Evolutionary conservation across 495 filamentous ascomycete species (phyloP).

Genomic region (Talaromyces adpressus): DNA sequence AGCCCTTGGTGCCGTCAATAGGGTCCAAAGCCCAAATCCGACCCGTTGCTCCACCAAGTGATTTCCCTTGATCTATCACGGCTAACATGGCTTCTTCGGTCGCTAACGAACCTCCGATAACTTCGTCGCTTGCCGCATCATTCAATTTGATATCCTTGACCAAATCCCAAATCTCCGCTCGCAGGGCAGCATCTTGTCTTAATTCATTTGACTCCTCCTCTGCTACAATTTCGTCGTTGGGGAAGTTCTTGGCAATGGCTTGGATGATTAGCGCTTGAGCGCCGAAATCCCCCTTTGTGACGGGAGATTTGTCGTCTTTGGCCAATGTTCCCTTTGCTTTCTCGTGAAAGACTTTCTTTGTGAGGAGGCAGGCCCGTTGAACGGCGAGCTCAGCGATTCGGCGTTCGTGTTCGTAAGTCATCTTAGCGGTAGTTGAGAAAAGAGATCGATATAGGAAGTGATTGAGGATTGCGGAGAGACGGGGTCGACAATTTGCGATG

Average conservation of each 20-base stretch:
- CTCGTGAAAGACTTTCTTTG: slow-evolving; percentile 87
- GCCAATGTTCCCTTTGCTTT: slow-evolving; percentile 87
- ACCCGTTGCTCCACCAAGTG: slow-evolving; percentile 68
- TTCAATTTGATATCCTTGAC: slow-evolving; percentile 66
- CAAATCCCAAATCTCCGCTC: slow-evolving; percentile 73
- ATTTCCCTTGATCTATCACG: slow-evolving; percentile 77
- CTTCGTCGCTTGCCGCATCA: slow-evolving; percentile 54
- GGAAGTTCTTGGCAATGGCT: slow-evolving; percentile 83
- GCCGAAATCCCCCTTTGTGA: slow-evolving; percentile 96
- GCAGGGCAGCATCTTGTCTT: slow-evolving; percentile 56
- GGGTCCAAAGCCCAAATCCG: slow-evolving; percentile 96
- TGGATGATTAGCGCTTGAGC: slow-evolving; percentile 94
- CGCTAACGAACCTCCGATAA: slow-evolving; percentile 66
- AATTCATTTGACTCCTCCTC: slow-evolving; percentile 86
- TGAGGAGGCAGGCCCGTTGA: slow-evolving; percentile 80
- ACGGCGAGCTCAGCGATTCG: slow-evolving; percentile 85
- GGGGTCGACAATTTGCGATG: slow-evolving; percentile 37
- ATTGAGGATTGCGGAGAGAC: slow-evolving; percentile 30
- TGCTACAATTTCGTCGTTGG: slow-evolving; percentile 81
- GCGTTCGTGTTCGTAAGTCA: slow-evolving; percentile 72
- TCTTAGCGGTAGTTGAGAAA: slow-evolving; percentile 17
- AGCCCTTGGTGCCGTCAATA: slow-evolving; percentile 96
- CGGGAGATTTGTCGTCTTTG: slow-evolving; percentile 92
- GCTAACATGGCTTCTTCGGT: slow-evolving; percentile 72
- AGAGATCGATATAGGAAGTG: slow-evolving; percentile 17